Evolutionary conservation across 352 stramenopile genomes (phyloP), one percentile per base, ranked within the genome.

Genomic region (Globisporangium solare): DNA sequence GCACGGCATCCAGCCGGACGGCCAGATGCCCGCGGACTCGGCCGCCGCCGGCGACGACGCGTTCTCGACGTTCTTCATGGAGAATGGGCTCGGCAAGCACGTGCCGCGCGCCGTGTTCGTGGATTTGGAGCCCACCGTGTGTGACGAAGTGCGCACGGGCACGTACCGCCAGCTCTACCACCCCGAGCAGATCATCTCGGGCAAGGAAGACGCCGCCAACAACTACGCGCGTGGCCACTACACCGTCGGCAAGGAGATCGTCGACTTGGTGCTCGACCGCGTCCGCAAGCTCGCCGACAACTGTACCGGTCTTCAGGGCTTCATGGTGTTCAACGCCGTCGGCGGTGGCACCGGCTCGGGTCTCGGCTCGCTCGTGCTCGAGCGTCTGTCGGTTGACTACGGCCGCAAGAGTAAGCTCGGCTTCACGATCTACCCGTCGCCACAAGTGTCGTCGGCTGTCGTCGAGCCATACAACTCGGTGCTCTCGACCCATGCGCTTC

Each of bases 401-500:
- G 94, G 94, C 41, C 92, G 95, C 71, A 99, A 99, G 82, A 98
- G 92, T 54, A 99, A 99, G 83, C 86, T 99, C 22, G 98, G 93
- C 17, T 99, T 99, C 72, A 96, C 96, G 27, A 96, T 99, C 53
- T 98, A 97, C 71, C 97, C 96, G 32, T 98, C 95, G 43, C 97
- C 96, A 3, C 89, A 98, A 69, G 89, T 99, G 51, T 97, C 93
- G 8, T 98, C 93, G 32, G 94, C 95, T 32, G 96, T 99, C 35
- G 96, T 99, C 3, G 95, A 99, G 74, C 96, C 96, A 18, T 99
- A 99, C 89, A 99, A 99, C 91, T 97, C 88, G 18, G 94, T 99
- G 52, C 79, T 99, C 35, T 98, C 95, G 21, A 98, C 95, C 52
- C 96, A 99, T 76, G 94, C 93, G 61, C 83, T 99, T 43, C 78